A percentile compares a stretch with the other conserved stretches of the same genome.
Evolutionary conservation across 2,329 filamentous ascomycete genomes (phyloP).

Genomic region (Leptosphaerulina australis): DNA sequence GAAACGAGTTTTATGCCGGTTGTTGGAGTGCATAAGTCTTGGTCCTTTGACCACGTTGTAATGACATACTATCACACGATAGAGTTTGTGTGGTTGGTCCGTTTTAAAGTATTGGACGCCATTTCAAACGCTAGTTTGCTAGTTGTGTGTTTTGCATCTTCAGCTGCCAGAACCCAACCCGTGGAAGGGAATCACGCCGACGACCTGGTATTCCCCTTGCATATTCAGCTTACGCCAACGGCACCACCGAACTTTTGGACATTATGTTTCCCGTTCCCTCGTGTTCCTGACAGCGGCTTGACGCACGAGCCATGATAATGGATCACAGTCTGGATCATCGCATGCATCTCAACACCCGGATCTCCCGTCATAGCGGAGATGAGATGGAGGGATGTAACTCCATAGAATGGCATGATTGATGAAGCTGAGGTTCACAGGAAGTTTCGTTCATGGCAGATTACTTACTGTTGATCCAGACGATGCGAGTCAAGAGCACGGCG

Average conservation of each 20-base stretch:
- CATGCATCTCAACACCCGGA: background rate
- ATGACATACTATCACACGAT: background rate
- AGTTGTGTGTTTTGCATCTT: background rate
- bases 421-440: background rate
- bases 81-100: constrained; percentile 1
- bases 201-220: background rate
- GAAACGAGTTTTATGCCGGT: constrained; percentile 7
- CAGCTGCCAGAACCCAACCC: constrained; percentile 1
- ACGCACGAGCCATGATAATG: constrained; percentile 9
- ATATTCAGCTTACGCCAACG: background rate
- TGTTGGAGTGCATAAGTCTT: constrained; percentile 8
- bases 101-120: background rate
- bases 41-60: background rate
- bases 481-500: constrained; percentile 3
- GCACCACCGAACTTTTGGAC: constrained; percentile 3
- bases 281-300: constrained; percentile 15
- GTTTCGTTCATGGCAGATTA: background rate
- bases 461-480: constrained; percentile 1
- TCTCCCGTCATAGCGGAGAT: background rate
- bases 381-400: background rate
- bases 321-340: constrained; percentile 12
- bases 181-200: background rate
- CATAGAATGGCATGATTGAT: too few species aligned
- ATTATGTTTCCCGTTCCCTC: constrained; percentile 6
- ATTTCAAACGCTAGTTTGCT: constrained; percentile 7